phyloP scores from a whole-genome alignment of 106 monocot genomes.

The Dendrobium nobile region DNA sequence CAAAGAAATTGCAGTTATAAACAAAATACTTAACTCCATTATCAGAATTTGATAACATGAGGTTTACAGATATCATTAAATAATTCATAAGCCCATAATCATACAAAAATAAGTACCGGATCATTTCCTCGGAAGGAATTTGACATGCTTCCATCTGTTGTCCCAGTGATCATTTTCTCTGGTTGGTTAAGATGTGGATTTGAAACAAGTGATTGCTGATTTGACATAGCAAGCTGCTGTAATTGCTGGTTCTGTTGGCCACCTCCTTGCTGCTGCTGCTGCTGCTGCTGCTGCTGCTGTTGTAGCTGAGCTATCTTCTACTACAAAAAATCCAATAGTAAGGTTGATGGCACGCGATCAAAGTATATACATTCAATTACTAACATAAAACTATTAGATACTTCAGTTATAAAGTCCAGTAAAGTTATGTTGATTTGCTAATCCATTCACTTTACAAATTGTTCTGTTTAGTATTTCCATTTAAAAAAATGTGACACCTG shows the following conservation, averaged over 20 bases:
- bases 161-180: not conserved
- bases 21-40: not conserved
- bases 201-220: slow-evolving; percentile 7
- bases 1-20: not conserved
- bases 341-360: not conserved
- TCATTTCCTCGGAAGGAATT: slow-evolving; percentile 10
- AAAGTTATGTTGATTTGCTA: not conserved
- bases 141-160: slow-evolving; percentile 5
- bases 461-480: not conserved
- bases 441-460: not conserved
- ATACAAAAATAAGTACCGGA: slow-evolving; percentile 2
- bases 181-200: slow-evolving; percentile 3
- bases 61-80: not conserved
- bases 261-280: slow-evolving; percentile 2
- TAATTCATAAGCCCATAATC: not conserved
- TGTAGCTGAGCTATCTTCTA: slow-evolving; percentile 12
- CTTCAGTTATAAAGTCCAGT: not conserved
- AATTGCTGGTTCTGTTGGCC: slow-evolving; percentile 6
- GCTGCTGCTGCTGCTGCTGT: not conserved
- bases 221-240: not conserved
- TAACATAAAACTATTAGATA: not conserved
- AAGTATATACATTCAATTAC: not conserved
- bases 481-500: too few species aligned
- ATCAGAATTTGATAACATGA: not conserved
- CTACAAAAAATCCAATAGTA: slow-evolving; percentile 5